Base-by-base conservation (phyloP, 352 stramenopile species). In the Phytophthora crassamura region DNA sequence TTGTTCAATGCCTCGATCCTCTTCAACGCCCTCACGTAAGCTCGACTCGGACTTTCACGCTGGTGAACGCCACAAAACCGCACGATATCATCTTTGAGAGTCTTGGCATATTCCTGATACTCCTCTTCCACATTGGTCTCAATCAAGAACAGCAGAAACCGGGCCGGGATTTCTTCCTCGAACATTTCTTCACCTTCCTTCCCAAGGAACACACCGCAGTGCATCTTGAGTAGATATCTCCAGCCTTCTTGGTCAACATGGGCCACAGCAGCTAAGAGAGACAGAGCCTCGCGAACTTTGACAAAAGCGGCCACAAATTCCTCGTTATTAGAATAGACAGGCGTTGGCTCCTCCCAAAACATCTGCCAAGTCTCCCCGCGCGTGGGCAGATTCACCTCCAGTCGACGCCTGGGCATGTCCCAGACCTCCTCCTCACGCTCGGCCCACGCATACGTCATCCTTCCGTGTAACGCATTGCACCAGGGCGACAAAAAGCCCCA, bases 141-240 rank as follows among this genome's bases (percentile, higher is more conserved):
- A 12, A 59, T 36, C 6, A 58, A 28, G n/a, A 42, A 49, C 8
- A 67, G 8, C 14, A 55, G 6, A 49, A 67, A 67, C n/a, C 18
- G 10, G 0, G 50, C 40, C 4, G 50, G 30, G 2, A 77, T 50
- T 4, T 54, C 49, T 15, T 67, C 52, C 38, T 72, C 68, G 5
- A 51, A 71, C 33, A 39, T 41, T 30, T 64, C 51, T 14, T 64
- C 56, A 7, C 59, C 59, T 32, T 68, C 39, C 8, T 41, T 40
- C 0, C 59, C 64, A 2, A 75, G 48, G 5, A 33, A 28, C n/a
- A 77, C 63, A 2, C 49, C 47, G 20, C 72, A 80, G n/a, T 62
- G 18, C 5, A 69, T 34, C n/a, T 59, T 32, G 7, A 80, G 50
- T 15, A 80, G 25, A 59, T 60, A 62, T 34, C 50, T 68, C 72